Base-by-base conservation (phyloP, 805 yeast genomes). In the Barnettozyma californica region DNA sequence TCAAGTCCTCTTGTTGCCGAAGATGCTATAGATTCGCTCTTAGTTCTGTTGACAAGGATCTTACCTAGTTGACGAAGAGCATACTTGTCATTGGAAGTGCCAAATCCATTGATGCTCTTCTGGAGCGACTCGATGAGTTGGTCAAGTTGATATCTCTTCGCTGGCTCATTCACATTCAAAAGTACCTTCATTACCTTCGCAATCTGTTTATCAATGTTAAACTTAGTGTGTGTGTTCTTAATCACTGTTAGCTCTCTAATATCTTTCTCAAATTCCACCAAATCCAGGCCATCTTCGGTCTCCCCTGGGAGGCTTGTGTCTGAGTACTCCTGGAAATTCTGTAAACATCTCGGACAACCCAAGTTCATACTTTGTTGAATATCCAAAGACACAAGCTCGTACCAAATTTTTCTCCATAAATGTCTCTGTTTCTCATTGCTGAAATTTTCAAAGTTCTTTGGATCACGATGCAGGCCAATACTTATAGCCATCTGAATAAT, bases 401-500 rank as follows among this genome's bases (percentile, higher is more conserved):
- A 72, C 87, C 87, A 81, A 1, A 79, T 68, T 54, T 81, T 81
- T 52, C 87, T 67, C 74, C 83, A 71, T 8, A 80, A 62, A 52
- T 79, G 78, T 47, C 72, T 65, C 46, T 68, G 64, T 43, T 62
- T 61, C 38, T 67, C 72, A 25, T 68, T 63, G 27, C 65, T 67
- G 44, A 71, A 63, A 51, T 71, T 73, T 13, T 74, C 71, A 54
- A 79, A 78, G 36, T 68, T 68, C 41, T 71, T 74, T 0, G 90
- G 89, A 53, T 84, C 90, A 55, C 89, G 70, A 59, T 84, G 83
- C 23, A 84, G 59, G 0, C 90, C 91, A 53, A 83, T 72, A 35
- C 83, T 73, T 46, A 78, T 71, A 0, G 84, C 87, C 84, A 84
- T 80, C 57, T 82, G 87, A 14, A 81, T 65, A 27, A 81, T 68